Conservation (phyloP, 2,329 filamentous ascomycete genomes). For the Epicoccum sorghinum region DNA sequence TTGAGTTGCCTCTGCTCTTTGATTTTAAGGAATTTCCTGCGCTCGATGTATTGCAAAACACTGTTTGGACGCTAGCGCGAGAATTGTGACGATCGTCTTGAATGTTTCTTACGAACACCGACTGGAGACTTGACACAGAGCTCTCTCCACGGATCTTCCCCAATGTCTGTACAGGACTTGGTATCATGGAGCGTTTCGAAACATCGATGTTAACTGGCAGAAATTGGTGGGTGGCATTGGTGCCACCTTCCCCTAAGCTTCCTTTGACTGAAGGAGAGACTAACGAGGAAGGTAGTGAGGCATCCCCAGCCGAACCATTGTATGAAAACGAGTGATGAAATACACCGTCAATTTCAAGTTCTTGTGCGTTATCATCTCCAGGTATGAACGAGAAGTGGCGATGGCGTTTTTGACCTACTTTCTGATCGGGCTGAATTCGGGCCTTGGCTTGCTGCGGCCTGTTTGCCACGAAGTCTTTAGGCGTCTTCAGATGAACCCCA, state of each 20-base stretch:
- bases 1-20: slow-evolving; percentile 30
- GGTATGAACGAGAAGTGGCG: slow-evolving; percentile 53
- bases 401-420: slow-evolving; percentile 24
- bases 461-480: slow-evolving; percentile 1
- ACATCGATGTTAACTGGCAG: slow-evolving; percentile 9
- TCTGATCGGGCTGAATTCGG: slow-evolving; percentile 28
- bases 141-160: slow-evolving; percentile 47
- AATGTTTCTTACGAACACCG: slow-evolving; percentile 24
- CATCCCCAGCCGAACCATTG: slow-evolving; percentile 11
- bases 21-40: slow-evolving; percentile 16
- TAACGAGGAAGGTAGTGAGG: slow-evolving; percentile 1
- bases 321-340: slow-evolving; percentile 9
- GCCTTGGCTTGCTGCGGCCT: slow-evolving; percentile 12
- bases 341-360: slow-evolving; percentile 22
- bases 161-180: slow-evolving; percentile 49
- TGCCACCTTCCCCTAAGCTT: neutral
- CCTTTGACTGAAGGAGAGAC: neutral
- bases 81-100: slow-evolving; percentile 37
- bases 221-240: neutral
- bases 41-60: slow-evolving; percentile 28
- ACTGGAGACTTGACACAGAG: slow-evolving; percentile 48
- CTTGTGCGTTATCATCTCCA: slow-evolving; percentile 47
- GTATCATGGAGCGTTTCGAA: slow-evolving; percentile 48
- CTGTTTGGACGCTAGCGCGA: slow-evolving; percentile 37
- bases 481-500: neutral